These are phyloP conservation scores for Raddia guianensis DNA, from an alignment of 176 grass and related monocot species.

Conservation along the genomic window DNA sequence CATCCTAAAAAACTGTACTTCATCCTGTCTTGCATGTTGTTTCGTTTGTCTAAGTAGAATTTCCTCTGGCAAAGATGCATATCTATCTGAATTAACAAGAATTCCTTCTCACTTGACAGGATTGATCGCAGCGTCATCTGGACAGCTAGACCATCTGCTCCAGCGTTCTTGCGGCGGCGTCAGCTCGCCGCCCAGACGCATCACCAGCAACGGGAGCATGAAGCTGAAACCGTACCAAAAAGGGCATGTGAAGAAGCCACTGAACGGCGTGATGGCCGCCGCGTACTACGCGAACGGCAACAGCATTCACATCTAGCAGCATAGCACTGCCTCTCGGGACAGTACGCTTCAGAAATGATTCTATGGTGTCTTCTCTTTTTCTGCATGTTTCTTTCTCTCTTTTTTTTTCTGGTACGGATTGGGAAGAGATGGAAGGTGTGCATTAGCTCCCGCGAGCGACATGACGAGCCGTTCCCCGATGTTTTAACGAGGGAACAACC, in stretches of 20 bases:
- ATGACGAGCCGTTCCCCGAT: constrained; percentile 53
- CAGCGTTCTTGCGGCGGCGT: constrained; percentile 24
- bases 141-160: constrained; percentile 63
- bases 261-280: constrained; percentile 51
- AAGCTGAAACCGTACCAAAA: constrained; percentile 46
- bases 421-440: constrained; percentile 38
- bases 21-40: not conserved
- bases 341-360: not conserved
- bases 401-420: constrained; percentile 2
- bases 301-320: constrained; percentile 60
- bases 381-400: not conserved
- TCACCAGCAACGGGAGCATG: not conserved
- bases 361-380: constrained; percentile 4
- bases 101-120: constrained; percentile 44
- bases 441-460: constrained; percentile 48
- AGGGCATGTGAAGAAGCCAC: constrained; percentile 47
- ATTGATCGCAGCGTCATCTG: constrained; percentile 65
- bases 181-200: not conserved
- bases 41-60: not conserved
- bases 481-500: constrained; percentile 67
- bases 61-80: not conserved
- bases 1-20: not conserved
- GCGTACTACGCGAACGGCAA: constrained; percentile 53
- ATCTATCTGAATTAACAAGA: not conserved
- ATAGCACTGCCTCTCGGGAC: not conserved